phyloP scores from a whole-genome alignment of 768 basidiomycete species.

The Tylopilus rubrobrunneus region DNA sequence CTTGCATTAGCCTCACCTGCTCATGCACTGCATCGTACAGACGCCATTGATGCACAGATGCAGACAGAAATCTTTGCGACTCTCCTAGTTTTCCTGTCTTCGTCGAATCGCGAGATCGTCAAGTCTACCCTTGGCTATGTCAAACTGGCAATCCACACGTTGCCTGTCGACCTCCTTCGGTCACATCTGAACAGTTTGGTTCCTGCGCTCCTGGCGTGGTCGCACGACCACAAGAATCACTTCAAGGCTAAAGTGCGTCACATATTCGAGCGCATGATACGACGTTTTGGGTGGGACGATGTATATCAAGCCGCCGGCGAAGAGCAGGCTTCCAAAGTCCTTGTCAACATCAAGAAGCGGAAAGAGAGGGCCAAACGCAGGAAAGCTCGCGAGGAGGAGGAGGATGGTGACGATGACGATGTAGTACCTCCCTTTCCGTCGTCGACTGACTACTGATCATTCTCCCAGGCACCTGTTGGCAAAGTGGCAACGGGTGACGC shows the following conservation, averaged over 20 bases:
- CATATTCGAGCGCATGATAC: slow-evolving; percentile 93
- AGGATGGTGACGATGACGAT: slow-evolving; percentile 56
- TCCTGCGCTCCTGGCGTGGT: slow-evolving; percentile 84
- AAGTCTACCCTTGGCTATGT: slow-evolving; percentile 94
- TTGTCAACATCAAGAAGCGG: slow-evolving; percentile 92
- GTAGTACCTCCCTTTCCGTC: slow-evolving; percentile 16
- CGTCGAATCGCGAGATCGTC: slow-evolving; percentile 95
- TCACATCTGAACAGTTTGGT: slow-evolving; percentile 77
- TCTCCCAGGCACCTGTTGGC: slow-evolving; percentile 36
- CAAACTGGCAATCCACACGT: slow-evolving; percentile 87
- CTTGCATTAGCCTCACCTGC: not conserved
- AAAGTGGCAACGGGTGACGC: slow-evolving; percentile 74
- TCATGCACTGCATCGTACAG: slow-evolving; percentile 35
- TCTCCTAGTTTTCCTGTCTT: slow-evolving; percentile 84
- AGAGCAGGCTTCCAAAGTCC: slow-evolving; percentile 82
- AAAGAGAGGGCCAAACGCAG: slow-evolving; percentile 92
- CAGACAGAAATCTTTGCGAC: slow-evolving; percentile 83
- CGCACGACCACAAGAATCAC: slow-evolving; percentile 97
- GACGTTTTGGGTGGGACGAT: slow-evolving; percentile 85
- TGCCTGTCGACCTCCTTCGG: slow-evolving; percentile 66
- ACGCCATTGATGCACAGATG: slow-evolving; percentile 65
- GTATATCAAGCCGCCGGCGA: slow-evolving; percentile 71
- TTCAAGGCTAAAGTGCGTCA: slow-evolving; percentile 97
- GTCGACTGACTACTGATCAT: slow-evolving; percentile 7
- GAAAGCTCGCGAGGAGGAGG: slow-evolving; percentile 57